Conservation (phyloP, 768 basidiomycete genomes). For the Agrocybe pediades region DNA sequence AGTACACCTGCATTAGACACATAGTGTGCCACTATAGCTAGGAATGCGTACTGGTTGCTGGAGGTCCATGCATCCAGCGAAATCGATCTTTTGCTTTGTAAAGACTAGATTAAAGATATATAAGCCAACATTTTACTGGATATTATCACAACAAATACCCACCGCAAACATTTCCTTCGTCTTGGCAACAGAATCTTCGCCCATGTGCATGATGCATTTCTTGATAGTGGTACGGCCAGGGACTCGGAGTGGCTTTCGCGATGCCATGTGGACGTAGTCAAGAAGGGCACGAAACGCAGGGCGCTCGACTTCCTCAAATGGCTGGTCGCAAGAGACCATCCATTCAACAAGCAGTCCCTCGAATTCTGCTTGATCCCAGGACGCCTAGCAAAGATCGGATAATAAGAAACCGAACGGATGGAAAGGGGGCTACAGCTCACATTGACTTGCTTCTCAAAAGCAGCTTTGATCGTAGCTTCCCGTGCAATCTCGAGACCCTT, state of each 20-base stretch:
- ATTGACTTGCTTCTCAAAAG: neutral
- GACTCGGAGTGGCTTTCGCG: conserved; percentile 1
- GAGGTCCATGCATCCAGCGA: conserved; percentile 35
- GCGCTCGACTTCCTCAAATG: conserved; percentile 16
- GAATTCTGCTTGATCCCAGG: conserved; percentile 13
- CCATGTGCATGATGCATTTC: conserved; percentile 16
- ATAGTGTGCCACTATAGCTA: conserved; percentile 31
- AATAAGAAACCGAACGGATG: neutral
- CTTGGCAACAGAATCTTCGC: conserved; percentile 12
- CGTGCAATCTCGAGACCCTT: neutral
- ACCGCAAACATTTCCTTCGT: conserved; percentile 20
- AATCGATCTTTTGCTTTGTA: conserved; percentile 17
- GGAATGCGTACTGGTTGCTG: conserved; percentile 28
- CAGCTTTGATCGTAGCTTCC: neutral
- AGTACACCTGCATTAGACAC: conserved; percentile 21
- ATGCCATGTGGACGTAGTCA: neutral
- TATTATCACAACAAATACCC: neutral
- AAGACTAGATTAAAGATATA: neutral
- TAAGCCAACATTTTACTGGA: too few relatives aligned
- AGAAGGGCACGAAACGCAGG: conserved; percentile 8
- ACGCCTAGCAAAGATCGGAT: conserved; percentile 1
- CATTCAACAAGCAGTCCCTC: conserved; percentile 12
- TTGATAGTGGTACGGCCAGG: conserved; percentile 1
- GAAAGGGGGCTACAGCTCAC: neutral
- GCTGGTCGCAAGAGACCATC: conserved; percentile 21